phyloP scores from a whole-genome alignment of 306 rosid species.

The Cucurbita ficifolia region DNA sequence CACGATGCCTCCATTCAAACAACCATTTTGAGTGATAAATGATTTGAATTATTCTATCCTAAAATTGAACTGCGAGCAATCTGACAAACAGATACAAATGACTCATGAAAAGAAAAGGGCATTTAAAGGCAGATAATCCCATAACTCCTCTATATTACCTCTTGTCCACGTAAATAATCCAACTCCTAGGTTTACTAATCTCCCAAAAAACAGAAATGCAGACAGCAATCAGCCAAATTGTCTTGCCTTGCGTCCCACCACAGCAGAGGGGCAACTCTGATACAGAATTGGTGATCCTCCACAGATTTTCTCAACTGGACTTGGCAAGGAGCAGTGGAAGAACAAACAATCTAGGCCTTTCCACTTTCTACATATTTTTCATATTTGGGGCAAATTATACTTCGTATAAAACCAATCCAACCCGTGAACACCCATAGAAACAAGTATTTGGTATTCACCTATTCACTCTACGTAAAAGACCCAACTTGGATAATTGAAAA shows the following conservation, averaged over 20 bases:
- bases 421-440: too few species aligned
- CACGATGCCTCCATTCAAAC: background rate
- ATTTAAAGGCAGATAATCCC: background rate
- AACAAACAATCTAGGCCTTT: background rate
- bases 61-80: background rate
- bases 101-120: background rate
- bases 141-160: background rate
- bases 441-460: too few species aligned
- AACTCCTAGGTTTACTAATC: background rate
- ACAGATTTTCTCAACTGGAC: background rate
- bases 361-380: background rate
- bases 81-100: background rate
- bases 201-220: too few species aligned
- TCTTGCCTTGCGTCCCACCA: background rate
- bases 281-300: background rate
- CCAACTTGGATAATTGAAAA: too few species aligned
- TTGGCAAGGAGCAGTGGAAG: background rate
- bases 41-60: background rate
- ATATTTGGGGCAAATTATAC: background rate
- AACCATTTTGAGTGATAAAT: background rate
- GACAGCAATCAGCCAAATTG: background rate
- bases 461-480: too few species aligned
- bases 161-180: background rate
- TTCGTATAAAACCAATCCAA: background rate
- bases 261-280: background rate